These are phyloP conservation scores for Eucalyptus dawsonii DNA, from an alignment of 345 rosid species.

Conservation along the genomic window DNA sequence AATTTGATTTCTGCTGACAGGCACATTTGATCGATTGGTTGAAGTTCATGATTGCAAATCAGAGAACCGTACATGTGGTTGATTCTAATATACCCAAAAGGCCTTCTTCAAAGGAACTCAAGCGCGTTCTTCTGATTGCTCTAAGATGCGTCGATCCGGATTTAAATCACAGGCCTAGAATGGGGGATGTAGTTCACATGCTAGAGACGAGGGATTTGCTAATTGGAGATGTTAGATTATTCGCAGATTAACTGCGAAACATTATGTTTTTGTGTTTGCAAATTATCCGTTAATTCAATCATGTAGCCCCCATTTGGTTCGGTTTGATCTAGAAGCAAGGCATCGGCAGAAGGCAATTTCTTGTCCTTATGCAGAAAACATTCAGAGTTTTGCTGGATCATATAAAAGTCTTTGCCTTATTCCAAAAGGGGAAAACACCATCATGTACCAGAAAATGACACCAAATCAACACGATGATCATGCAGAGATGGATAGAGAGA, in stretches of 20 bases:
- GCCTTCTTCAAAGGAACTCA: constrained; percentile 51
- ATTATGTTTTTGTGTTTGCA: neutral
- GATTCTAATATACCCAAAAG: constrained; percentile 45
- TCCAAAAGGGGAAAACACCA: neutral
- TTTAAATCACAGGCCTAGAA: constrained; percentile 41
- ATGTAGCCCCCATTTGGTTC: neutral
- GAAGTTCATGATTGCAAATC: constrained; percentile 49
- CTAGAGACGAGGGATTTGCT: constrained; percentile 58
- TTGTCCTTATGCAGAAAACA: neutral
- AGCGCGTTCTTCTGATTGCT: constrained; percentile 46
- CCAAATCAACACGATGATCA: neutral
- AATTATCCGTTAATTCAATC: neutral
- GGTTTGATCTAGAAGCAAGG: constrained; percentile 9
- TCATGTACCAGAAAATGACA: neutral
- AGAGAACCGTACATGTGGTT: constrained; percentile 24
- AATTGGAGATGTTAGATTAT: neutral
- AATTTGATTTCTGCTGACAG: constrained; percentile 7
- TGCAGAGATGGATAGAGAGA: neutral
- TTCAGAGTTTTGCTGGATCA: neutral
- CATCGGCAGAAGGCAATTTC: neutral
- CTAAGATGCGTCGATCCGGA: constrained; percentile 65
- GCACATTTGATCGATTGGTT: constrained; percentile 51
- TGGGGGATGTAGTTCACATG: constrained; percentile 74
- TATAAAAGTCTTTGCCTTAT: neutral
- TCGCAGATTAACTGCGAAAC: neutral